Conservation (phyloP, 2,329 filamentous ascomycete genomes). For the Cadophora sp. region DNA sequence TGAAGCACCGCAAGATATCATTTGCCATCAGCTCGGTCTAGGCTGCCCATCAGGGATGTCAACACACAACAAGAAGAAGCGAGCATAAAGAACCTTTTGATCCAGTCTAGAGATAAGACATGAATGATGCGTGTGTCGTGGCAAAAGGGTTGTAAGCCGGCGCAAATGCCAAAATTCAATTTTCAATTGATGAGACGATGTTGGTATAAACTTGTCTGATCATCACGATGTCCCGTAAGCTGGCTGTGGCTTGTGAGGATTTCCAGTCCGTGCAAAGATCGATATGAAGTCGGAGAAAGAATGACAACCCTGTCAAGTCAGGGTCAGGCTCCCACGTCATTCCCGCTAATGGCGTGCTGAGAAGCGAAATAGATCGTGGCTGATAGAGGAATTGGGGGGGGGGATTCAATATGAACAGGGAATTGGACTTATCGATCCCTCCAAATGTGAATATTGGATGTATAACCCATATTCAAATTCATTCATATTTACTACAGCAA, state of each 20-base stretch:
- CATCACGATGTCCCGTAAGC: neutral
- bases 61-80: neutral
- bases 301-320: slow-evolving; percentile 2
- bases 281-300: slow-evolving; percentile 12
- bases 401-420: neutral
- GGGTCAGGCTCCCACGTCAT: slow-evolving; percentile 9
- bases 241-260: slow-evolving; percentile 15
- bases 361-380: slow-evolving; percentile 1
- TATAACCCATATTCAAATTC: too few relatives aligned
- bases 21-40: too few relatives aligned
- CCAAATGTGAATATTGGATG: neutral
- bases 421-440: neutral
- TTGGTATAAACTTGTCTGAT: neutral
- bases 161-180: neutral
- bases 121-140: neutral
- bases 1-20: too few relatives aligned
- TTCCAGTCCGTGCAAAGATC: slow-evolving; percentile 11
- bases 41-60: too few relatives aligned
- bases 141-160: neutral
- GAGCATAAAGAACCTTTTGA: neutral
- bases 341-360: slow-evolving; percentile 13
- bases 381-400: neutral
- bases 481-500: too few relatives aligned
- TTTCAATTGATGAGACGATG: neutral
- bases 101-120: neutral